These are phyloP conservation scores for Ogataea degrootiae DNA, from an alignment of 805 yeast species.

Conservation along the genomic window DNA sequence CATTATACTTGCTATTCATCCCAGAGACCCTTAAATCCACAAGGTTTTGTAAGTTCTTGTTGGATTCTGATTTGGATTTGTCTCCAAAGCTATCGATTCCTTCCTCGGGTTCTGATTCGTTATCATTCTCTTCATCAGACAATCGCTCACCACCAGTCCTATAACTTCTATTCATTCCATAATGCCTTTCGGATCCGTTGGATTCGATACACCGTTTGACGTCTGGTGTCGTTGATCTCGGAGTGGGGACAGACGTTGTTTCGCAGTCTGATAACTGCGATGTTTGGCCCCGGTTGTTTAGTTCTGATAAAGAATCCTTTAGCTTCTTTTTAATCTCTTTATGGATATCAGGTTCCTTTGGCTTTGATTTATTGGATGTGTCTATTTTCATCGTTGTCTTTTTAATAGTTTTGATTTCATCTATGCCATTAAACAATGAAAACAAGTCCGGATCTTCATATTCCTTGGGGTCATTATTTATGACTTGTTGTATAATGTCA, in stretches of 20 bases:
- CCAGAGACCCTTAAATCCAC: constrained; percentile 32
- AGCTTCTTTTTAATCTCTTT: constrained; percentile 4
- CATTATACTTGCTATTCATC: constrained; percentile 12
- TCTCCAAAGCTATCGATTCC: constrained; percentile 14
- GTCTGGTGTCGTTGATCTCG: not conserved
- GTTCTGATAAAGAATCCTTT: not conserved
- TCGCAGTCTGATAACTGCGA: not conserved
- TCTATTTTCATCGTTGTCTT: constrained; percentile 2
- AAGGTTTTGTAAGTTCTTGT: constrained; percentile 17
- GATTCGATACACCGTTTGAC: not conserved
- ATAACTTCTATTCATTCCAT: constrained; percentile 29
- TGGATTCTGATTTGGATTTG: constrained; percentile 1
- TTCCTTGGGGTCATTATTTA: not conserved
- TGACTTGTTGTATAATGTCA: not conserved
- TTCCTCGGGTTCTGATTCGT: constrained; percentile 7
- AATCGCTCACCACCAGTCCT: constrained; percentile 13
- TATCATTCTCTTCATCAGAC: constrained; percentile 7
- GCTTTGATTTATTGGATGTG: not conserved
- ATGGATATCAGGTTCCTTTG: constrained; percentile 14
- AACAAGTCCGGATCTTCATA: not conserved
- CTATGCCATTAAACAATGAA: constrained; percentile 5
- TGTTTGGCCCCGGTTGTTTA: not conserved
- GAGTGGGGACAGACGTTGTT: too few relatives aligned
- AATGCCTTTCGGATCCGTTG: constrained; percentile 11
- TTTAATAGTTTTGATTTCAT: not conserved